Base-by-base conservation (phyloP, 768 basidiomycete genomes). In the Russula vinacea region DNA sequence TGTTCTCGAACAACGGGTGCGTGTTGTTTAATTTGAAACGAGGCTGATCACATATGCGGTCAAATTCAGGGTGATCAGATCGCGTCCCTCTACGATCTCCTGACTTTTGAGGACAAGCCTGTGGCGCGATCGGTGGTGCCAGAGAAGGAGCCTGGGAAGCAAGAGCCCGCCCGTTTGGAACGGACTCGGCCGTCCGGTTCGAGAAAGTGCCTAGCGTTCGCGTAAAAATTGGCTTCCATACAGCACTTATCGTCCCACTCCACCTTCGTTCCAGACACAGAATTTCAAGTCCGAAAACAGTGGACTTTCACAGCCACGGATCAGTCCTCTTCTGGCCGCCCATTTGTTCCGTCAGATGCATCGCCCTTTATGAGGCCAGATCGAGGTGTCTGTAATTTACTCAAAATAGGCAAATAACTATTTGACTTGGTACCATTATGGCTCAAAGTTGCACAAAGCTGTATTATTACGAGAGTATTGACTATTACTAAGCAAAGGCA, bases 1-100 rank as follows among this genome's bases (percentile, higher is more conserved):
- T 73, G 80, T 90, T 51, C 79, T 99, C 44, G 97, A 98, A 71
- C 85, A 87, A 70, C 98, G 95, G 88, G 94, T 91, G 22, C 22
- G 37, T 2, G 26, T 55, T 59, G 47, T 35, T 39, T 11, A 44
- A 59, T 64, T 49, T 39, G 26, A 61, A 67, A 45, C 35, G 40
- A 40, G 50, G 62, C 56, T 55, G 33, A 35, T 63, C 56, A 57
- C 60, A 60, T 35, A 57, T 56, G 24, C 24, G 51, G 66, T 70
- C 29, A 67, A 56, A 42, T 57, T 47, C 72, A 94, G 92, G 94
- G 94, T 26, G 91, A 96, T 76, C 94, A 96, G 74, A 95, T 98
- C 62, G 89, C 93, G n/a, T 84, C 89, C 0, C 75, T 97, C 29
- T 95, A 95, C 74, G 91, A 92, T 69, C 78, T 94, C 37, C 77